Evolutionary conservation across 2,329 filamentous ascomycete species (phyloP).

Genomic region (Claviceps digitariae): DNA sequence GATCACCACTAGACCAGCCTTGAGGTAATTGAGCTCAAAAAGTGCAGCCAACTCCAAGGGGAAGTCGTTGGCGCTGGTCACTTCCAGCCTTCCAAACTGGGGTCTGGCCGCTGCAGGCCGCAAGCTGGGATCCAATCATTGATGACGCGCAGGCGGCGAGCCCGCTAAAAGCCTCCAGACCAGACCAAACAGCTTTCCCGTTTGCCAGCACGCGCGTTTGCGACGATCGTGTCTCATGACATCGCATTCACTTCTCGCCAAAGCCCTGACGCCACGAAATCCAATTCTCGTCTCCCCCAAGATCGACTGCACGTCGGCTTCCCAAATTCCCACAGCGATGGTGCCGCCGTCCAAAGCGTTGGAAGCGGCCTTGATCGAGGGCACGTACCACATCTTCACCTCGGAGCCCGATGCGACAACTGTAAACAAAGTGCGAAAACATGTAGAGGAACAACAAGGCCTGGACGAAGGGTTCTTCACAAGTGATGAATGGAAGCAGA

Average conservation of each 20-base stretch:
- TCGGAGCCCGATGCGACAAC: slow-evolving; percentile 33
- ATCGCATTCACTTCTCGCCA: not conserved
- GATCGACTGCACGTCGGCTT: not conserved
- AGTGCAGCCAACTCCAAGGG: no score
- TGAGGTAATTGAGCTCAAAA: not conserved
- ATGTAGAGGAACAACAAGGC: slow-evolving; percentile 32
- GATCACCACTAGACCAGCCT: no score
- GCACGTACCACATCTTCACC: slow-evolving; percentile 32
- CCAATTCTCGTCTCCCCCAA: no score
- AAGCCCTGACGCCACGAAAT: not conserved
- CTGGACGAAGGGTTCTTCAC: slow-evolving; percentile 39
- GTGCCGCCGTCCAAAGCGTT: slow-evolving; percentile 27
- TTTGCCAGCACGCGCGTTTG: not conserved
- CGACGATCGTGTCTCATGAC: not conserved
- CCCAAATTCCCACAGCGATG: not conserved
- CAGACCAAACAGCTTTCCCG: not conserved
- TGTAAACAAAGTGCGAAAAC: slow-evolving; percentile 43
- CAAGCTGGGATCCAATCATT: no score
- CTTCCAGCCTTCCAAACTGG: no score
- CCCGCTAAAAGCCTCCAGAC: not conserved
- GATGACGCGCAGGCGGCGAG: not conserved
- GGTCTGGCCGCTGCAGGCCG: no score
- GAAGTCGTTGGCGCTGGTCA: no score
- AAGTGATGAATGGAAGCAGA: slow-evolving; percentile 38
- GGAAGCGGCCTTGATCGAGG: slow-evolving; percentile 31